Percentiles rank a stretch among this genome's conserved stretches.
Evolutionary conservation across 2,329 filamentous ascomycete genomes (phyloP).

Genomic region (Leptoxyphium fumago): DNA sequence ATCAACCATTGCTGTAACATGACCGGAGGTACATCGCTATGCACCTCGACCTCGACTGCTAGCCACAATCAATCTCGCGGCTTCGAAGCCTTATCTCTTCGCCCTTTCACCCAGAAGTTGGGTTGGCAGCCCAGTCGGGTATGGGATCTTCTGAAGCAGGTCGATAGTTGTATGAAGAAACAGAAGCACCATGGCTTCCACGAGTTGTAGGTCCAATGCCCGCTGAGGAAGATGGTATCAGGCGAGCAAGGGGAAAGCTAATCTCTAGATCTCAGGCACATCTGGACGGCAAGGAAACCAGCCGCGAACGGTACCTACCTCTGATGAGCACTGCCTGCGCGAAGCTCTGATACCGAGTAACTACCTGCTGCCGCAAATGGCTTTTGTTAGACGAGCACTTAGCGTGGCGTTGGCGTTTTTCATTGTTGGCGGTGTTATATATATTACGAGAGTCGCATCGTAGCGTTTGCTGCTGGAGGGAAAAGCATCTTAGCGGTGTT

Average conservation of each 20-base stretch:
- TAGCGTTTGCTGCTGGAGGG: too few species aligned
- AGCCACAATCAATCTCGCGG: slow-evolving; percentile 1
- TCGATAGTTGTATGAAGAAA: slow-evolving; percentile 40
- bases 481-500: too few species aligned
- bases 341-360: too few species aligned
- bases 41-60: background rate
- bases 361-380: too few species aligned
- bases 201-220: slow-evolving; percentile 4
- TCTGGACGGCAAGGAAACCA: slow-evolving; percentile 34
- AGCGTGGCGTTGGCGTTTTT: too few species aligned
- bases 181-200: slow-evolving; percentile 3
- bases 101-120: slow-evolving; percentile 46
- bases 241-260: slow-evolving; percentile 3
- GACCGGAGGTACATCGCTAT: slow-evolving; percentile 2
- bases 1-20: slow-evolving; percentile 55
- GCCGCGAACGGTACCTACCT: background rate
- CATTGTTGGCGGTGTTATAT: too few species aligned
- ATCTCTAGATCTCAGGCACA: slow-evolving; percentile 22
- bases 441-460: too few species aligned
- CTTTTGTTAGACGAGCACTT: too few species aligned
- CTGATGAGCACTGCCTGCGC: background rate
- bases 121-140: slow-evolving; percentile 47
- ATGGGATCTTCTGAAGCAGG: slow-evolving; percentile 45
- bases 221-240: too few species aligned
- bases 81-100: slow-evolving; percentile 15